Evolutionary conservation across 306 rosid genomes (phyloP).

Genomic region (Lotus japonicus): DNA sequence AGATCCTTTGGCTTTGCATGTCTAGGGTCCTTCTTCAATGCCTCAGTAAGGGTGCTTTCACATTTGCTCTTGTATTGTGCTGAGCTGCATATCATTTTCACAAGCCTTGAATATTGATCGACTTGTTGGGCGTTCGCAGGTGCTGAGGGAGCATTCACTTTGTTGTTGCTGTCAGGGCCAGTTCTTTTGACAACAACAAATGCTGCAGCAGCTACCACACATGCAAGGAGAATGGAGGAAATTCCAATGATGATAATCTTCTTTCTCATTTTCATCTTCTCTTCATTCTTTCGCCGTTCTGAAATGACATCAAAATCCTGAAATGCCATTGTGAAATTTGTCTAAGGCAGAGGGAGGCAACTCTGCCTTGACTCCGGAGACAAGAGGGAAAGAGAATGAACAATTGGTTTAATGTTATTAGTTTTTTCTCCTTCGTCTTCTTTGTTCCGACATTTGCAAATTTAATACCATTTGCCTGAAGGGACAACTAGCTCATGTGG

Average conservation of each 20-base stretch:
- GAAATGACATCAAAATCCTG: slow-evolving; percentile 68
- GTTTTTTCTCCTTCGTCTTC: not conserved
- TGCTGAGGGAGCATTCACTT: not conserved
- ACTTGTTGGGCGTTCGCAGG: not conserved
- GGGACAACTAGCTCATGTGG: slow-evolving; percentile 19
- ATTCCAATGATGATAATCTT: slow-evolving; percentile 28
- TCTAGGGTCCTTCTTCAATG: not conserved
- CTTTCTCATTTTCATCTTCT: slow-evolving; percentile 16
- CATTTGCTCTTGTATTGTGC: slow-evolving; percentile 50
- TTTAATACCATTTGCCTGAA: not conserved
- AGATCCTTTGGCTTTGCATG: slow-evolving; percentile 37
- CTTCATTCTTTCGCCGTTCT: slow-evolving; percentile 41
- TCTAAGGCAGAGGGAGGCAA: slow-evolving; percentile 43
- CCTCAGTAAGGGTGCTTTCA: slow-evolving; percentile 25
- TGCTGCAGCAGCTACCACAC: slow-evolving; percentile 29
- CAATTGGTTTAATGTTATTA: not conserved
- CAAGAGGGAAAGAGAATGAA: not conserved
- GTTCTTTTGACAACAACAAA: not conserved
- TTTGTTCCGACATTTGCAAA: not conserved
- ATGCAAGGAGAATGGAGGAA: slow-evolving; percentile 24
- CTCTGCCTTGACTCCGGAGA: slow-evolving; percentile 54
- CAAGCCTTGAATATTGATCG: not conserved
- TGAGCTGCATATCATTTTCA: slow-evolving; percentile 35
- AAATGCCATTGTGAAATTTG: slow-evolving; percentile 42
- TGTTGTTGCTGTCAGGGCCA: not conserved